These are phyloP conservation scores for Baorangia bicolor DNA, from an alignment of 768 basidiomycete genomes.

Conservation along the genomic window DNA sequence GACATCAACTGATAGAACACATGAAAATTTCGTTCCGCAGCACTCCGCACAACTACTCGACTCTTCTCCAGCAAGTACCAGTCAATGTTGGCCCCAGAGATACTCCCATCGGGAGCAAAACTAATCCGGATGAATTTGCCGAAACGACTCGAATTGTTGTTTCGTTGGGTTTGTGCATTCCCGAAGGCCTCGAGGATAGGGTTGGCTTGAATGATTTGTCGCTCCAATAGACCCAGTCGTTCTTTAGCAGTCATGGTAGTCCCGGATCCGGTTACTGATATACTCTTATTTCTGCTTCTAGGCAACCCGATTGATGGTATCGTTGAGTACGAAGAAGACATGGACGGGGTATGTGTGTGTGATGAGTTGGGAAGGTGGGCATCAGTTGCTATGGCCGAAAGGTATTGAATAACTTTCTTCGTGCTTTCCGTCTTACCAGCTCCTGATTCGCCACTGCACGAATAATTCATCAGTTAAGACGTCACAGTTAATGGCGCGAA, in stretches of 20 bases:
- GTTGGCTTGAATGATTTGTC: conserved; percentile 96
- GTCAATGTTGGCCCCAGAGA: conserved; percentile 96
- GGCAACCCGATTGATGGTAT: conserved; percentile 71
- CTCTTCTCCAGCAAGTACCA: conserved; percentile 99
- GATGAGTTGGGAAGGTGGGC: conserved; percentile 54
- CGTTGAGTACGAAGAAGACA: conserved; percentile 51
- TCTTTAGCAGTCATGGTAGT: conserved; percentile 59
- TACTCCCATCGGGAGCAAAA: conserved; percentile 90
- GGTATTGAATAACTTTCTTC: conserved; percentile 99
- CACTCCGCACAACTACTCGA: conserved; percentile 83
- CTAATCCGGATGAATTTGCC: conserved; percentile 97
- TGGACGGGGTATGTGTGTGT: conserved; percentile 66
- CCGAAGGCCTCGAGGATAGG: conserved; percentile 98
- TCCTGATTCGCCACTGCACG: conserved; percentile 88
- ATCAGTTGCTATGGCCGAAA: conserved; percentile 94
- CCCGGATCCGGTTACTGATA: conserved; percentile 44
- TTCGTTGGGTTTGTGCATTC: conserved; percentile 96
- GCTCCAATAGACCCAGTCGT: conserved; percentile 84
- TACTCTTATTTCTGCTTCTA: conserved; percentile 58
- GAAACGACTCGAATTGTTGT: conserved; percentile 98
- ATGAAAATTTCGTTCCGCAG: conserved; percentile 92
- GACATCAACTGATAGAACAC: conserved; percentile 95
- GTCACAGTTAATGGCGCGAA: neutral
- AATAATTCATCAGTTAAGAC: conserved; percentile 10
- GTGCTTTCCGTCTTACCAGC: conserved; percentile 99